Base-by-base conservation (phyloP, 2,329 filamentous ascomycete genomes). In the Chaetomium strumarium region DNA sequence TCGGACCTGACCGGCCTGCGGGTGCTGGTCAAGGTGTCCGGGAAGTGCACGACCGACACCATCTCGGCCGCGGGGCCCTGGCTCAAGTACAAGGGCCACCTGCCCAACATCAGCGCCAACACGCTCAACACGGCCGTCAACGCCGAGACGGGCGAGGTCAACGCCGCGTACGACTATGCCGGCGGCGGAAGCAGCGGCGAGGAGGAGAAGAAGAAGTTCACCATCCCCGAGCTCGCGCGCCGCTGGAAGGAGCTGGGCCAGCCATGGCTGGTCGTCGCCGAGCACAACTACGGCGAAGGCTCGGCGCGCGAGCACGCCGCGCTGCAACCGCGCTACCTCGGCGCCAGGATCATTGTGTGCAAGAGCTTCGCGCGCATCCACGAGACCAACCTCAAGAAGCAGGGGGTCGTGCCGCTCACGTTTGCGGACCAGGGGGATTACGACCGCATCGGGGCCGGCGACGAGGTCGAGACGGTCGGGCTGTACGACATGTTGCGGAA, bases 41-140 rank as follows among this genome's bases (percentile, higher is more conserved):
- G 93, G 59, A 96, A 99, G 75, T 99, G 93, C 78, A 99, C 93
- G 52, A 99, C 93, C 40, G 93, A 99, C 72, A 97, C 93, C 63
- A 99, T 99, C 72, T 97, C 90, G 58, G 93, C 95, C 86, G 91
- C 90, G 62, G 90, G 91, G 58, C 90, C 91, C 57, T 96, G 91
- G 91, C 82, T 99, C 62, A 97, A 97, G 74, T 99, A 97, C 83
- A 97, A 97, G 78, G 93, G 93, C 58, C 93, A 99, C 72, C 82
- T 99, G 58, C 90, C 93, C 69, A 99, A 99, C 77, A 99, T 99
- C 70, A 88, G 85, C 62, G 90, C 90, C 67, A 99, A 99, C 80
- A 99, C 93, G 2, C 83, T 99, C 60, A 96, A 96, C 72, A 93
- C 90, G 49, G 93, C 93, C 55, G 79, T 91, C 67, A 96, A 96